These are phyloP conservation scores for Metschnikowia lochheadii DNA, from an alignment of 805 yeast genomes.

Conservation along the genomic window DNA sequence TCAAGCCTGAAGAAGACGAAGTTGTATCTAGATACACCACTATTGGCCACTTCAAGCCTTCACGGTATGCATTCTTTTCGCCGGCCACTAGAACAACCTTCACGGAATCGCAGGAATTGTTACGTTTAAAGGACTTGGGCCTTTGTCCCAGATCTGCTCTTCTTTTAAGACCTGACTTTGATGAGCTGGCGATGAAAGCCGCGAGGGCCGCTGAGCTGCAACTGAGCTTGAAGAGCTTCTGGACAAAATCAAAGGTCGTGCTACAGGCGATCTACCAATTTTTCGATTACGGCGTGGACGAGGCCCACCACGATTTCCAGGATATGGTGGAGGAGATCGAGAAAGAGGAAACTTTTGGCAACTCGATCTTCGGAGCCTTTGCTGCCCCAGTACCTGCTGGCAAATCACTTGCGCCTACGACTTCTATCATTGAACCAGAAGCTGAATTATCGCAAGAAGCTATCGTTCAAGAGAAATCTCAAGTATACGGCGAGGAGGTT, in stretches of 20 bases:
- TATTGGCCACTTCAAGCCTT: slow-evolving; percentile 48
- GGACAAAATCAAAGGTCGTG: slow-evolving; percentile 3
- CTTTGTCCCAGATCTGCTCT: slow-evolving; percentile 71
- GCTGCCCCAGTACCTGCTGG: slow-evolving; percentile 1
- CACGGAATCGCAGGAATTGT: slow-evolving; percentile 48
- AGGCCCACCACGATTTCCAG: slow-evolving; percentile 13
- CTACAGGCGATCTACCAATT: slow-evolving; percentile 35
- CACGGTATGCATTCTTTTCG: slow-evolving; percentile 37
- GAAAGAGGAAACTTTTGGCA: neutral
- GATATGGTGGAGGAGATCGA: slow-evolving; percentile 7
- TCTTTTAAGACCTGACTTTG: slow-evolving; percentile 60
- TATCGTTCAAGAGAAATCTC: neutral
- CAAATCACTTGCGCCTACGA: neutral
- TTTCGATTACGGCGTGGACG: slow-evolving; percentile 40
- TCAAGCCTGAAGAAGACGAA: slow-evolving; percentile 12
- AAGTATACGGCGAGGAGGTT: slow-evolving; percentile 3
- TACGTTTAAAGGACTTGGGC: slow-evolving; percentile 49
- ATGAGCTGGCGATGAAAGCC: slow-evolving; percentile 17
- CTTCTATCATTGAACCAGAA: neutral
- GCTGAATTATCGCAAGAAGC: neutral
- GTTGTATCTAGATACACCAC: slow-evolving; percentile 7
- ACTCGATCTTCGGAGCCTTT: slow-evolving; percentile 2
- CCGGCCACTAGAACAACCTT: slow-evolving; percentile 49
- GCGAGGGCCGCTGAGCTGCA: slow-evolving; percentile 9
- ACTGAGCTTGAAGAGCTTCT: slow-evolving; percentile 1